Evolutionary conservation across 495 filamentous ascomycete species (phyloP).

Genomic region (Neurospora sp.): DNA sequence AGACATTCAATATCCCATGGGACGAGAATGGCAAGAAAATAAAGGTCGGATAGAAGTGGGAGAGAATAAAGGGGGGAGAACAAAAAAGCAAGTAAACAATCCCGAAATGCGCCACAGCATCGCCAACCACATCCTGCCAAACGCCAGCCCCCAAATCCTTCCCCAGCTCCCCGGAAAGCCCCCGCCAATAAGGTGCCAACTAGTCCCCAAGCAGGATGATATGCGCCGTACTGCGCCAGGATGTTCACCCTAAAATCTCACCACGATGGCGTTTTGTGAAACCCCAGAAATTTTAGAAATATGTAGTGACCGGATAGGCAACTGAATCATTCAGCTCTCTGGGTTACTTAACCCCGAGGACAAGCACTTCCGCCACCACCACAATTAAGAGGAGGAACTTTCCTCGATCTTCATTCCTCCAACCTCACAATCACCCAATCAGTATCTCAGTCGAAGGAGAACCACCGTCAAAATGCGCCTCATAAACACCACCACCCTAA

Average conservation of each 20-base stretch:
- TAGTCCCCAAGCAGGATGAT: background rate
- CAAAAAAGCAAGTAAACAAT: background rate
- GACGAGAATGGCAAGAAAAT: too few relatives aligned
- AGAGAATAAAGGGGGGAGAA: too few relatives aligned
- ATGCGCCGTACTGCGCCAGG: background rate
- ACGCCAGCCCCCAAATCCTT: background rate
- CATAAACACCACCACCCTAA: slow-evolving; percentile 30
- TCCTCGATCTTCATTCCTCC: too few relatives aligned
- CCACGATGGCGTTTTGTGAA: background rate
- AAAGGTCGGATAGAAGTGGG: too few relatives aligned
- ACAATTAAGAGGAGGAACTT: too few relatives aligned
- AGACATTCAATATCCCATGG: too few relatives aligned
- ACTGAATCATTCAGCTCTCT: background rate
- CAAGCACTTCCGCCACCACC: background rate
- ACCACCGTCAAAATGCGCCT: slow-evolving; percentile 25
- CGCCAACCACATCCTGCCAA: background rate
- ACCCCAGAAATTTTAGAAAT: background rate
- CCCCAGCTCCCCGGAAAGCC: too few relatives aligned
- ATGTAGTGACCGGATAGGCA: background rate
- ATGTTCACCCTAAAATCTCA: background rate
- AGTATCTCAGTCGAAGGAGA: too few relatives aligned
- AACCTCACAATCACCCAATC: too few relatives aligned
- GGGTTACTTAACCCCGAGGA: background rate
- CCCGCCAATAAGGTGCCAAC: background rate
- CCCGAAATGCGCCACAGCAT: background rate